phyloP scores from a whole-genome alignment of 1,284 basidiomycete species.

The Sanghuangporus weigelae region DNA sequence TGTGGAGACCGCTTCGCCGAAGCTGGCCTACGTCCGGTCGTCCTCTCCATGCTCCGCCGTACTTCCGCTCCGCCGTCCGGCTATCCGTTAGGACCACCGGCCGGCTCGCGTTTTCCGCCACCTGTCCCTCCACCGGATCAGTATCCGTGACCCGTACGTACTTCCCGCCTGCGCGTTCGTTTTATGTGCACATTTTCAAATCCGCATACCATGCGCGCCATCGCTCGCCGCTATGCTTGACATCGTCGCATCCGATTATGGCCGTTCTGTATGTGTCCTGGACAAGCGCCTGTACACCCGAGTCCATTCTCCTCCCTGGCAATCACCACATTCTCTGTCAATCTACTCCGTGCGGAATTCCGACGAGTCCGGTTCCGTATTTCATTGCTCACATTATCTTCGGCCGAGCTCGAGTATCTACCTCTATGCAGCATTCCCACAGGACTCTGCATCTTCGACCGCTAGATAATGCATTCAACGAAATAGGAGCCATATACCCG shows the following conservation, averaged over 20 bases:
- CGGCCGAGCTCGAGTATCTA: constrained; percentile 1
- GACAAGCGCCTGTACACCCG: background rate
- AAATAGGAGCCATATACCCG: background rate
- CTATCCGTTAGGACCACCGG: constrained; percentile 8
- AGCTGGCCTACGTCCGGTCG: background rate
- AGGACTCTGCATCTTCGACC: constrained; percentile 13
- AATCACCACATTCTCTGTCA: background rate
- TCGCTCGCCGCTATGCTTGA: background rate
- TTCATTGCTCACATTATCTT: background rate
- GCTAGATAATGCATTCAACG: background rate
- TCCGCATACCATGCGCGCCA: background rate
- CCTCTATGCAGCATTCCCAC: constrained; percentile 14
- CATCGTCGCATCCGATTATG: background rate
- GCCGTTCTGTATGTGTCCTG: constrained; percentile 1
- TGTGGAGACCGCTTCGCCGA: constrained; percentile 9
- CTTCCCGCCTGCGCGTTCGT: background rate
- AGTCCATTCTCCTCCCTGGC: background rate
- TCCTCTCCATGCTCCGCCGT: constrained; percentile 10
- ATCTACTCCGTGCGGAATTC: background rate
- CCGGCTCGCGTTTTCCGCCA: constrained; percentile 14
- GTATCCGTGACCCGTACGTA: background rate
- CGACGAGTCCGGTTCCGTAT: background rate
- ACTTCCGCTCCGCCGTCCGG: constrained; percentile 1
- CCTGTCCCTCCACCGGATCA: background rate
- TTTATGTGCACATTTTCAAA: background rate